Evolutionary conservation across 768 basidiomycete genomes (phyloP).

Genomic region (Mycena leptocephala): DNA sequence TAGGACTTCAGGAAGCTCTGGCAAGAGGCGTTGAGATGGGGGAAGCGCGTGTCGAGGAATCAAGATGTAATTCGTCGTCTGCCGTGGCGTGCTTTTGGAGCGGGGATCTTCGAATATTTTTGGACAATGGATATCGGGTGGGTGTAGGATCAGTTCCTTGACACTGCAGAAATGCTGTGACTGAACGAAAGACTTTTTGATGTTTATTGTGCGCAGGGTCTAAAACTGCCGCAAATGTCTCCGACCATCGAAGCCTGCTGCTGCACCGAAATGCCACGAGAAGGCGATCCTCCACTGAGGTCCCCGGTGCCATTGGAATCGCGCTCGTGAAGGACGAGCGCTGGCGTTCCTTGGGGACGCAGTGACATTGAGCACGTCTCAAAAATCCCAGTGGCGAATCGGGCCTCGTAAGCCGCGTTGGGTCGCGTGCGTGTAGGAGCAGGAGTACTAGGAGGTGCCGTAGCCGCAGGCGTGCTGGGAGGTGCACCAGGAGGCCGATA

Average conservation of each 20-base stretch:
- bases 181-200: background rate
- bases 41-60: slow-evolving; percentile 18
- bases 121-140: slow-evolving; percentile 8
- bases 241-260: slow-evolving; percentile 18
- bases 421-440: background rate
- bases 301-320: background rate
- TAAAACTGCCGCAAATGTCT: background rate
- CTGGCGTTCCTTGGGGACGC: background rate
- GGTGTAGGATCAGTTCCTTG: background rate
- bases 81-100: background rate
- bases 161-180: slow-evolving; percentile 17
- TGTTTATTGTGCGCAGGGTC: background rate
- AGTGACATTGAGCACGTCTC: background rate
- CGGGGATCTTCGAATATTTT: background rate
- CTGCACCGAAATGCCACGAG: slow-evolving; percentile 7
- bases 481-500: background rate
- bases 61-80: background rate
- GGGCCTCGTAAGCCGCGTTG: background rate
- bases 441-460: background rate
- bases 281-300: slow-evolving; percentile 3
- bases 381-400: background rate
- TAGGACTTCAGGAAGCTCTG: background rate
- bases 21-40: slow-evolving; percentile 9
- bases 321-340: background rate
- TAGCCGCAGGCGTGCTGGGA: background rate